Evolutionary conservation across 202 grass and related monocot species (phyloP).

Genomic region (Bolboschoenoplectus hybrid): DNA sequence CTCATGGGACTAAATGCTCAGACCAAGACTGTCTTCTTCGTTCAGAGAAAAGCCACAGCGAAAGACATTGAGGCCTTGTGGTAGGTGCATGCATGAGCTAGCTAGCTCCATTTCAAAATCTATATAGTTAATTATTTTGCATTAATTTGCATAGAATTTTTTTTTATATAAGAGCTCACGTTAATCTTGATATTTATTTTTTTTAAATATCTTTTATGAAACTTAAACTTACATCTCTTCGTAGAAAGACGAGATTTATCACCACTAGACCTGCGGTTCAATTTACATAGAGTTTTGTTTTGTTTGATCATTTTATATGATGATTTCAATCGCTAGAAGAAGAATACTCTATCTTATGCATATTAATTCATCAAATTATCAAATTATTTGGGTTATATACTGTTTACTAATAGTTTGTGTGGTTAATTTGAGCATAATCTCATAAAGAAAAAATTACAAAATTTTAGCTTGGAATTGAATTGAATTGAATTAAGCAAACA

Average conservation of each 20-base stretch:
- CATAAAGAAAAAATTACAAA: no score
- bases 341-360: background rate
- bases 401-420: background rate
- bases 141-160: no score
- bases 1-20: constrained; percentile 65
- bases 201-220: no score
- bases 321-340: background rate
- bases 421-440: background rate
- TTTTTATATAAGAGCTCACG: no score
- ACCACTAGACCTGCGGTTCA: no score
- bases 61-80: constrained; percentile 77
- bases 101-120: background rate
- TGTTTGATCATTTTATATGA: background rate
- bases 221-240: no score
- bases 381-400: no score
- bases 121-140: background rate
- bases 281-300: background rate
- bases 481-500: background rate
- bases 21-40: constrained; percentile 74
- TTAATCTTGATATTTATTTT: no score
- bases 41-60: constrained; percentile 55
- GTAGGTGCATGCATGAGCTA: constrained; percentile 18
- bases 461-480: no score
- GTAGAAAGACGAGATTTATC: no score
- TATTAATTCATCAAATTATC: background rate